Conservation (phyloP, 495 filamentous ascomycete genomes). For the Jackrogersella multiformis region DNA sequence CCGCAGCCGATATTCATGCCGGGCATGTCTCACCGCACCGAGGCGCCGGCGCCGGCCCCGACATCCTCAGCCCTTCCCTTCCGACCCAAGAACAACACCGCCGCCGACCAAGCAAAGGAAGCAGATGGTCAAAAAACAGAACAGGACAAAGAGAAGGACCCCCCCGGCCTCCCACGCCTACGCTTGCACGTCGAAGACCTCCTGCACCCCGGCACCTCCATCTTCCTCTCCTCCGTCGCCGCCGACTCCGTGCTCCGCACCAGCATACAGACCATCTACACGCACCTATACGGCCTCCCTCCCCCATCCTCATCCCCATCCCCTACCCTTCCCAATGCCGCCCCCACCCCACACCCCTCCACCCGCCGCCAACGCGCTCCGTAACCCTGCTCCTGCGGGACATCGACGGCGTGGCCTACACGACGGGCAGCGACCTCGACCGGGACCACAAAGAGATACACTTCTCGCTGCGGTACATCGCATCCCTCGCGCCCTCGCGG, state of each 20-base stretch:
- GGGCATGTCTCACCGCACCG: constrained; percentile 37
- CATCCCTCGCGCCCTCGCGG: constrained; percentile 48
- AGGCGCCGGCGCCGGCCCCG: constrained; percentile 7
- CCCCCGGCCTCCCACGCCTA: constrained; percentile 63
- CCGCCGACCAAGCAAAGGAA: constrained; percentile 1
- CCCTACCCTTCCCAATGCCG: constrained; percentile 58
- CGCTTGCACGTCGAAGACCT: constrained; percentile 77
- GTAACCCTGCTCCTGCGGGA: constrained; percentile 86
- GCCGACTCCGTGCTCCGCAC: constrained; percentile 69
- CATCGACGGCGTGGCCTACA: constrained; percentile 88
- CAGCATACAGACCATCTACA: too few species aligned
- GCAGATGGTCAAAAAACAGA: too few species aligned
- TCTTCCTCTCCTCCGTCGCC: constrained; percentile 71
- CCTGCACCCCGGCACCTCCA: constrained; percentile 65
- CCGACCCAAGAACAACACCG: not conserved
- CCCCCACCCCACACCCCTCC: constrained; percentile 64
- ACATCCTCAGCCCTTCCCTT: constrained; percentile 28
- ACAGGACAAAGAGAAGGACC: constrained; percentile 4
- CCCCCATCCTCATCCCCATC: constrained; percentile 62
- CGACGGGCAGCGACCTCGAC: constrained; percentile 83
- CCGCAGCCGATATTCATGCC: constrained; percentile 46
- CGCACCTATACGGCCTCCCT: constrained; percentile 34
- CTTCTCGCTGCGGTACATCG: constrained; percentile 81
- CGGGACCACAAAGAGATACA: constrained; percentile 95
- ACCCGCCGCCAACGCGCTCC: constrained; percentile 72